Base-by-base conservation (phyloP, 352 stramenopile species). In the Phytophthora uliginosa region DNA sequence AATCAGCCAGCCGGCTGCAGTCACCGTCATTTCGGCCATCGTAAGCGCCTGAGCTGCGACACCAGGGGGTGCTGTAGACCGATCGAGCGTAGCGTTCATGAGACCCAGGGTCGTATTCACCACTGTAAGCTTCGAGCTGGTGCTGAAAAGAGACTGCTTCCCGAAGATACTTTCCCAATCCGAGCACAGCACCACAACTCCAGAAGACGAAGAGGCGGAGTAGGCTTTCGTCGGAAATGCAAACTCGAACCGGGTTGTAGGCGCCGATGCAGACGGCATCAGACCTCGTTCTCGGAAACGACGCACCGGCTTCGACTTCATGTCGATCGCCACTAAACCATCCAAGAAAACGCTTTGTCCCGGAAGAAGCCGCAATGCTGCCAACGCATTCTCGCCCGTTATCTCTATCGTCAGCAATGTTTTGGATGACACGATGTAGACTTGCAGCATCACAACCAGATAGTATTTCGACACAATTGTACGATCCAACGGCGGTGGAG, bases 151-250 rank as follows among this genome's bases (percentile, higher is more conserved):
- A 22, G 83, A 89, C 58, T 93, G 85, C 18, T 77, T 81, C 3
- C 85, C 85, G 55, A 93, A 93, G 22, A 93, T 82, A 20, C 59
- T 83, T 22, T 76, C 74, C 85, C 85, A 93, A 62, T 93, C 85
- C 2, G 85, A 90, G 56, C 83, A 87, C n/a, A 93, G 57, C 3
- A 70, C 80, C 1, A 91, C 78, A 51, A 90, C 26, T 50, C 59
- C 45, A 5, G 74, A 79, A 20, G 67, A 66, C 9, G 51, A 69
- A 0, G 59, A 65, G 18, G 7, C 63, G 22, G 36, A 42, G 10
- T 79, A 76, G 0, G 50, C 38, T 54, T 71, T 66, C 20, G 53
- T 64, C 24, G 74, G 56, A 51, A 92, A 91, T 15, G 85, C 85
- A 59, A 84, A 85, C 40, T 78, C 63, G 15, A 52, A 51, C 26